Conservation (phyloP, 2,329 filamentous ascomycete genomes). For the Fusarium annulatum region DNA sequence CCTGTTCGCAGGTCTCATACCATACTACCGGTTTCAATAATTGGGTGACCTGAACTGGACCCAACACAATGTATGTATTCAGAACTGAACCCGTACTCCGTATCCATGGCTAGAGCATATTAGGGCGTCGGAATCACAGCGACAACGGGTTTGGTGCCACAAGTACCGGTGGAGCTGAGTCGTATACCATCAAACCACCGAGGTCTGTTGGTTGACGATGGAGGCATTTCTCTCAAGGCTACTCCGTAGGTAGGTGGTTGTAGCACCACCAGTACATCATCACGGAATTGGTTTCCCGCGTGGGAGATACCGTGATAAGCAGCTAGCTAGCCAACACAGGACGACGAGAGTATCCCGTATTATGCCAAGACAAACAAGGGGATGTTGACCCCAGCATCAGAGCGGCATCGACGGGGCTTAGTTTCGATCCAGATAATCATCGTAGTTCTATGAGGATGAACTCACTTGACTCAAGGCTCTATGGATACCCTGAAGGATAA, state of each 20-base stretch:
- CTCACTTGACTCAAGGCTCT: conserved; percentile 10
- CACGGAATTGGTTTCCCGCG: conserved; percentile 33
- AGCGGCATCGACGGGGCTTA: conserved; percentile 21
- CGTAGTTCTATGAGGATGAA: not conserved
- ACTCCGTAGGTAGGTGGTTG: not conserved
- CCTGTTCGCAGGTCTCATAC: conserved; percentile 27
- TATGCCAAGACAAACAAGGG: conserved; percentile 24
- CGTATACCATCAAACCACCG: conserved; percentile 27
- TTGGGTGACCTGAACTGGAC: conserved; percentile 7
- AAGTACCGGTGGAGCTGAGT: conserved; percentile 30
- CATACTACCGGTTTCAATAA: conserved; percentile 18
- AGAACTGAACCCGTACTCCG: conserved; percentile 3
- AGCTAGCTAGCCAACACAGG: conserved; percentile 15
- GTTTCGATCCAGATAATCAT: not conserved
- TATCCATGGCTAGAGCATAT: not conserved
- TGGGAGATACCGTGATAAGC: conserved; percentile 8
- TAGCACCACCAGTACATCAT: not conserved
- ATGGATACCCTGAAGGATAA: not conserved
- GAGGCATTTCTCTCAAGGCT: not conserved
- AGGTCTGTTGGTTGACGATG: not conserved
- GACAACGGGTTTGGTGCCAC: conserved; percentile 29
- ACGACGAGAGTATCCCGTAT: conserved; percentile 5
- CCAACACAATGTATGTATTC: conserved; percentile 10
- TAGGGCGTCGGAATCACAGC: conserved; percentile 29
- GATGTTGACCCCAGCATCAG: conserved; percentile 14